Conservation (phyloP, 192 early-diverging fungal genomes). For the Diversispora epigaea region DNA sequence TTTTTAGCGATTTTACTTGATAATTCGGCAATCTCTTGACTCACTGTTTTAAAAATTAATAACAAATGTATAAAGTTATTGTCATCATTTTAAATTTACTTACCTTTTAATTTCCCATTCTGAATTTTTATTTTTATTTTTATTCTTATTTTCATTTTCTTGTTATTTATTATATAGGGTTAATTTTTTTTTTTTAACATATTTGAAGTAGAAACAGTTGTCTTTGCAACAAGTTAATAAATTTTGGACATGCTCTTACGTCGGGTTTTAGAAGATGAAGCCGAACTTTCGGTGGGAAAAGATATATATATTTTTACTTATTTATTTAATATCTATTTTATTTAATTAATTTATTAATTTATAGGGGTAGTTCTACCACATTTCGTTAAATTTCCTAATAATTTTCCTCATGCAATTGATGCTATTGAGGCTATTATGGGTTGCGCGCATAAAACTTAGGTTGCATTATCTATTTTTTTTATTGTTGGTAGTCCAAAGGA, state of each 20-base stretch:
- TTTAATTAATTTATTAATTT: not conserved
- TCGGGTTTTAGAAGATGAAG: conserved; percentile 82
- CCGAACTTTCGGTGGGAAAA: conserved; percentile 49
- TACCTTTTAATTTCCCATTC: not conserved
- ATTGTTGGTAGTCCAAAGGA: conserved; percentile 80
- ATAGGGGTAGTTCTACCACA: conserved; percentile 61
- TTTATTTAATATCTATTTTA: not conserved
- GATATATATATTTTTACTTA: conserved; percentile 34
- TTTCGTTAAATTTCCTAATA: conserved; percentile 73
- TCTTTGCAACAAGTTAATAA: conserved; percentile 69
- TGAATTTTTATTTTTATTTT: too few species aligned
- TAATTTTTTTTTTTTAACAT: conserved; percentile 30
- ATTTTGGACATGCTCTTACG: conserved; percentile 92
- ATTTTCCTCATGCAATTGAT: conserved; percentile 79
- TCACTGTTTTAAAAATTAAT: conserved; percentile 60
- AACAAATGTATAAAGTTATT: conserved; percentile 72
- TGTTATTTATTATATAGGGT: conserved; percentile 46
- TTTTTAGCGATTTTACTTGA: conserved; percentile 65
- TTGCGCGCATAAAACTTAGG: conserved; percentile 94
- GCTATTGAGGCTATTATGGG: conserved; percentile 92
- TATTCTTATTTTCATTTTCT: not conserved
- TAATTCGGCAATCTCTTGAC: conserved; percentile 56
- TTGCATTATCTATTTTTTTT: conserved; percentile 79
- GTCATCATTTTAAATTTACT: too few species aligned
- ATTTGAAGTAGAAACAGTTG: conserved; percentile 59